Conservation (phyloP, 306 rosid genomes). For the Vigna reflexopilosa region DNA sequence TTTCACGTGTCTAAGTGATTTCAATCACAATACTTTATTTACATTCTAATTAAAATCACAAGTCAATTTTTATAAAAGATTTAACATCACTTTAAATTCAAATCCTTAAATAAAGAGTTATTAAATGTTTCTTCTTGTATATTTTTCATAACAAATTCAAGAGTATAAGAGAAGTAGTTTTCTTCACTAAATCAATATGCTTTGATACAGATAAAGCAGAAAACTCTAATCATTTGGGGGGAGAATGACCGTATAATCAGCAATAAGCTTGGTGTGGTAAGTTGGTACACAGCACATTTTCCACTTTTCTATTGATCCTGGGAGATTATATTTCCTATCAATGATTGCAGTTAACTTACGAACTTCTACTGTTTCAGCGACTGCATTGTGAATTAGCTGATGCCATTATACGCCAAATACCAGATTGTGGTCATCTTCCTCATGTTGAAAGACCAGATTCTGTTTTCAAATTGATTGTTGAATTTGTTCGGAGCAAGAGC, state of each 20-base stretch:
- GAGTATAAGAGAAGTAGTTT: background rate
- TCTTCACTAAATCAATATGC: background rate
- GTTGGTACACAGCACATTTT: conserved; percentile 15
- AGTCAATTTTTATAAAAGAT: too few species aligned
- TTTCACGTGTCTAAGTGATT: too few species aligned
- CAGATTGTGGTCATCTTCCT: conserved; percentile 79
- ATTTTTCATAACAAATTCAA: too few species aligned
- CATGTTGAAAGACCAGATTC: conserved; percentile 71
- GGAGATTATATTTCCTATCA: conserved; percentile 3
- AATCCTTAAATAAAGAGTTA: too few species aligned
- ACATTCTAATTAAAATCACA: too few species aligned
- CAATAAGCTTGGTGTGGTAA: conserved; percentile 82
- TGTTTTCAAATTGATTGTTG: conserved; percentile 58
- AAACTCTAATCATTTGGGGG: conserved; percentile 83
- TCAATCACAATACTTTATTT: too few species aligned
- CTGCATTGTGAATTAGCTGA: conserved; percentile 71
- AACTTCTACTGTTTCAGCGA: conserved; percentile 54
- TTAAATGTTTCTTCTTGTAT: too few species aligned
- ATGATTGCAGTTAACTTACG: background rate
- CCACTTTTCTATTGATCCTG: background rate
- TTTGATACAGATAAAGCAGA: conserved; percentile 66
- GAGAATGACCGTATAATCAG: conserved; percentile 76
- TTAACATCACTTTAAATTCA: too few species aligned
- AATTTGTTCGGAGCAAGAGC: conserved; percentile 59
- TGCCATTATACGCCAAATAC: conserved; percentile 64